These are phyloP conservation scores for Phytophthora foliorum DNA, from an alignment of 352 stramenopile genomes.

Conservation along the genomic window DNA sequence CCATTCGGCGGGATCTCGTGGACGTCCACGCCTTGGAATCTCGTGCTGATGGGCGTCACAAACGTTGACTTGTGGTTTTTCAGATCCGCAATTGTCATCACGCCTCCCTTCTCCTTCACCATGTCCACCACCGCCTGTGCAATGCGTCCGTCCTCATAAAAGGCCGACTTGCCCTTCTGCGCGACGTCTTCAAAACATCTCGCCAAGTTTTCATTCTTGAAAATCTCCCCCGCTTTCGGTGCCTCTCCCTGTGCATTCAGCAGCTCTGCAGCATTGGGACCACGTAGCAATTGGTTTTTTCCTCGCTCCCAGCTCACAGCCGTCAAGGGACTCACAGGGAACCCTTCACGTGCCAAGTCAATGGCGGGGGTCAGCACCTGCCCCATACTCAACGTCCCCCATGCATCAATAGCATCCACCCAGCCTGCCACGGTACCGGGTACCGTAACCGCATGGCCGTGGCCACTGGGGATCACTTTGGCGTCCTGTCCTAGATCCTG, in stretches of 20 bases:
- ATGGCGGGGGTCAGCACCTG: conserved; percentile 93
- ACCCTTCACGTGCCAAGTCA: conserved; percentile 92
- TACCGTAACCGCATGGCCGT: conserved; percentile 85
- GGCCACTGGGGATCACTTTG: conserved; percentile 51
- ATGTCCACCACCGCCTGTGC: conserved; percentile 91
- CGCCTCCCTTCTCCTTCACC: conserved; percentile 64
- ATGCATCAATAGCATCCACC: conserved; percentile 90
- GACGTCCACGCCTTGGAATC: conserved; percentile 90
- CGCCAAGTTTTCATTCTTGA: conserved; percentile 91
- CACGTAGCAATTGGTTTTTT: conserved; percentile 73
- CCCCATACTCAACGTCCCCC: conserved; percentile 84
- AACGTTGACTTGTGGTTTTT: conserved; percentile 88
- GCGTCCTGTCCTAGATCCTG: conserved; percentile 50
- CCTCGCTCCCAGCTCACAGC: conserved; percentile 84
- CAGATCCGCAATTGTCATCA: conserved; percentile 91
- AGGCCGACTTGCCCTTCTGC: conserved; percentile 87
- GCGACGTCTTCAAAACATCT: conserved; percentile 89
- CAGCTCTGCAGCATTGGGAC: conserved; percentile 61
- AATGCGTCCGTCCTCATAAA: conserved; percentile 85
- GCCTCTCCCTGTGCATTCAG: conserved; percentile 60
- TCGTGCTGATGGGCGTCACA: conserved; percentile 91
- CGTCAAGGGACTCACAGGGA: conserved; percentile 93
- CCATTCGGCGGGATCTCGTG: conserved; percentile 97
- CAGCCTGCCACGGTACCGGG: conserved; percentile 95
- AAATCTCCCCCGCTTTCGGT: conserved; percentile 77